Base-by-base conservation (phyloP, 2,329 filamentous ascomycete species). In the Chaetomium olivaceum region DNA sequence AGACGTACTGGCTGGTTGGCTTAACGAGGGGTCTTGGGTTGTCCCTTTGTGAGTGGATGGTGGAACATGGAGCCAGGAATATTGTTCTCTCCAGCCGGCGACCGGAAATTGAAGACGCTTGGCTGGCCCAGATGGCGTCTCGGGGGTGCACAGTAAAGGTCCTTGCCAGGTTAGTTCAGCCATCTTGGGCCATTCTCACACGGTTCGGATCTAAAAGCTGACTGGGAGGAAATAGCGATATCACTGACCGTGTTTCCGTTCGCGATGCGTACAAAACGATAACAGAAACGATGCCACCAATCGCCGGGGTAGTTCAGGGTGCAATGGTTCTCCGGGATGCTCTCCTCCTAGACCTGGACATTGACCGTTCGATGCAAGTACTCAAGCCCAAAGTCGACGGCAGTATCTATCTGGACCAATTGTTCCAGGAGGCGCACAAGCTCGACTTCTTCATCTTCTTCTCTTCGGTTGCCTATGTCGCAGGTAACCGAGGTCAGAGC, bases 391-490 rank as follows among this genome's bases (percentile, higher is more conserved):
- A 61, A n/a, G 33, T 61, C 1, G 2, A 43, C 0, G 59, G 59
- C 3, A 54, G 21, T 3, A 29, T n/a, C 72, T 79, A 79, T 60
- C 72, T 80, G 0, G 76, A 80, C 67, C 36, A 70, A 1, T 48
- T 67, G 5, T 43, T 73, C 27, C 63, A 69, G 5, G 33, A 61
- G 1, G 51, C 65, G 0, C 16, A 63, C 0, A 29, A 29, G 27
- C 62, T 77, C 1, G 76, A 78, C 54, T 79, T 81, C 67, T 80
- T 81, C 67, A 70, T 74, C 1, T 65, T 76, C 59, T 62, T 75
- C 1, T 76, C 75, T 0, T 78, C 76, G 56, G 71, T 76, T n/a
- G 74, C 74, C 0, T 73, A 74, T 31, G 67, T 77, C 12, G 58
- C 76, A 4, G 78, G 77, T 2, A 73, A 73, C 51, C 69, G 71